phyloP scores from a whole-genome alignment of 208 protist species.

The Crithidia bombi region DNA sequence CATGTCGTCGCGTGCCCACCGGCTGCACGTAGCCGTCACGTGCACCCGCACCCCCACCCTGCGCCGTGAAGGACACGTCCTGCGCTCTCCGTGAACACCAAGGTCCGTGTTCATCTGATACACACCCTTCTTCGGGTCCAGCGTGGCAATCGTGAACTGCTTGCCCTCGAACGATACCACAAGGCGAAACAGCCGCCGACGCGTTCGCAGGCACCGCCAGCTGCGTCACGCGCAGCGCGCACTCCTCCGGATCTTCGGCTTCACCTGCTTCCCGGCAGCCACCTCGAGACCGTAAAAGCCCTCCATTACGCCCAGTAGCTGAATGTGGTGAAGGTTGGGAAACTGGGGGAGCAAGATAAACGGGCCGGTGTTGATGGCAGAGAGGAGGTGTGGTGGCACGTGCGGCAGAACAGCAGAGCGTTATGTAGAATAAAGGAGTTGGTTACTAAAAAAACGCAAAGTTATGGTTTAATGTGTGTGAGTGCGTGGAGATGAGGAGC shows the following conservation, averaged over 20 bases:
- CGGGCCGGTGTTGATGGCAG: too few species aligned
- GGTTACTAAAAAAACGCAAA: too few species aligned
- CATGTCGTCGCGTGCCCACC: slow-evolving; percentile 69
- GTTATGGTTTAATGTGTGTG: too few species aligned
- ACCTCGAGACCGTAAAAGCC: slow-evolving; percentile 89
- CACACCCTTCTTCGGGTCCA: slow-evolving; percentile 81
- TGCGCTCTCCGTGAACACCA: slow-evolving; percentile 87
- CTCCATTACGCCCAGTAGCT: slow-evolving; percentile 56
- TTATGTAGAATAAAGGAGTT: too few species aligned
- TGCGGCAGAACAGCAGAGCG: too few species aligned
- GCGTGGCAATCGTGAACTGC: slow-evolving; percentile 88
- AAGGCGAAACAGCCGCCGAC: slow-evolving; percentile 71
- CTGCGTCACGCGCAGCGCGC: slow-evolving; percentile 87
- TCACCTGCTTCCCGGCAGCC: slow-evolving; percentile 70
- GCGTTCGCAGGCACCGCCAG: slow-evolving; percentile 86
- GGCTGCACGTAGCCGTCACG: slow-evolving; percentile 88
- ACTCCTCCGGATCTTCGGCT: slow-evolving; percentile 85
- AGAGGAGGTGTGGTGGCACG: too few species aligned
- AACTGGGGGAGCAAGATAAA: too few species aligned
- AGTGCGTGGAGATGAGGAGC: too few species aligned
- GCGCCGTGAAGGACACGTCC: slow-evolving; percentile 68
- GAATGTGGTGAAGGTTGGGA: too few species aligned
- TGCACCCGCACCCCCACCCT: slow-evolving; percentile 78
- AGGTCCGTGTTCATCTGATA: slow-evolving; percentile 90
- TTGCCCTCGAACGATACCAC: slow-evolving; percentile 83